Evolutionary conservation across 73 alveolate genomes (phyloP).

Genomic region (Diophrys sp.): DNA sequence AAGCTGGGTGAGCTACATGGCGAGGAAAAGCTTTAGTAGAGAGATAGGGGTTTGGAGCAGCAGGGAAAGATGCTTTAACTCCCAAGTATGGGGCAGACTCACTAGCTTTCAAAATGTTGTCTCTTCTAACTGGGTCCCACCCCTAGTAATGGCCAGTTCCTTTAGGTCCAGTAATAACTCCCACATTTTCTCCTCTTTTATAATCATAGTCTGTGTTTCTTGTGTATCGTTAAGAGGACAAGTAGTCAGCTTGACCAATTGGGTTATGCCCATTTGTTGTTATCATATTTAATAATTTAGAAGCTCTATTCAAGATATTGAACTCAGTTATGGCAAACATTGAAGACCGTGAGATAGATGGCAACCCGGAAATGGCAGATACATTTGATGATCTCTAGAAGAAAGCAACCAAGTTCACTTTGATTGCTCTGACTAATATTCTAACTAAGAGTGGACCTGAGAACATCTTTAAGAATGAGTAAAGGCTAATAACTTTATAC

Average conservation of each 20-base stretch:
- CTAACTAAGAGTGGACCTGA: slow-evolving; percentile 31
- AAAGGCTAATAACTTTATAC: no score
- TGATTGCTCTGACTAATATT: slow-evolving; percentile 50
- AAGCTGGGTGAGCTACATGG: background rate
- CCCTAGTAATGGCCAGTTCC: background rate
- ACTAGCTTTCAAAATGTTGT: no score
- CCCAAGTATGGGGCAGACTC: slow-evolving; percentile 1
- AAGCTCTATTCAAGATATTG: slow-evolving; percentile 20
- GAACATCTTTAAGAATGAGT: background rate
- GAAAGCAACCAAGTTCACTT: slow-evolving; percentile 34
- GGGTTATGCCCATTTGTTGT: background rate
- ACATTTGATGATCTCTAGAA: slow-evolving; percentile 22
- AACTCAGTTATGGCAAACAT: slow-evolving; percentile 6
- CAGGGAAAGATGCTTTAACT: background rate
- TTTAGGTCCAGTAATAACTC: background rate
- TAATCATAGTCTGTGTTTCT: background rate
- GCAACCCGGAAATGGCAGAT: slow-evolving; percentile 12
- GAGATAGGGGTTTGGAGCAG: background rate
- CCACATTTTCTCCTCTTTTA: background rate
- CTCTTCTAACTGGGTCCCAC: background rate
- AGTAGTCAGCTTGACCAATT: background rate
- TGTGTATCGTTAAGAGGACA: background rate
- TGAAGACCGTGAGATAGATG: slow-evolving; percentile 18
- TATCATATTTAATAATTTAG: background rate
- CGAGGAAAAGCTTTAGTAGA: background rate